Evolutionary conservation across 2,329 filamentous ascomycete genomes (phyloP).

Genomic region (Diaporthe sp.): DNA sequence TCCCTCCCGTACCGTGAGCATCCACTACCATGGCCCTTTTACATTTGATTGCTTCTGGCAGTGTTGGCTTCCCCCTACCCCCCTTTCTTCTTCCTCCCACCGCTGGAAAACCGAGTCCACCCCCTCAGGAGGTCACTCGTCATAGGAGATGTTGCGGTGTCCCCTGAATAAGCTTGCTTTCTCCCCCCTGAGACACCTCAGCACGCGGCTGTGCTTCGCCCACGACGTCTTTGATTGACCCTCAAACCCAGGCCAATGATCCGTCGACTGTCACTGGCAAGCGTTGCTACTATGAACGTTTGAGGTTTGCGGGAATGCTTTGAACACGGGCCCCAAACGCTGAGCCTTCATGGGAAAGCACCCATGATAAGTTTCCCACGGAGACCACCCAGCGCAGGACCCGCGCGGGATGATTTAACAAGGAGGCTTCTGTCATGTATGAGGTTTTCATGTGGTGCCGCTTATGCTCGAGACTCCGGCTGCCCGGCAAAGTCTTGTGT

Average conservation of each 20-base stretch:
- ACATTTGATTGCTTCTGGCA: constrained; percentile 8
- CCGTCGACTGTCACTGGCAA: neutral
- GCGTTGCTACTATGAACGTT: neutral
- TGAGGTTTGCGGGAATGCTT: constrained; percentile 24
- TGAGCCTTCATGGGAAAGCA: neutral
- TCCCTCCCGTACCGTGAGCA: neutral
- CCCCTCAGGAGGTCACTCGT: neutral
- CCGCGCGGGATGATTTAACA: neutral
- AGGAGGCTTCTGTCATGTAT: neutral
- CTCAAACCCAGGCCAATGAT: too few species aligned
- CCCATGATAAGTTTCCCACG: neutral
- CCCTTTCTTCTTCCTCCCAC: neutral
- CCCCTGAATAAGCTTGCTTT: neutral
- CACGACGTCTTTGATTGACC: neutral
- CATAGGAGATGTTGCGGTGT: constrained; percentile 14
- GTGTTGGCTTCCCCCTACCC: neutral
- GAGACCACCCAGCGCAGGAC: neutral
- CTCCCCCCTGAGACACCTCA: constrained; percentile 29
- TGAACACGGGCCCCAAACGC: neutral
- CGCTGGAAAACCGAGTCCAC: neutral
- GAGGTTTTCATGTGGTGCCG: neutral
- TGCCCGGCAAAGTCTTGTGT: neutral
- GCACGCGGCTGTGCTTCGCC: neutral
- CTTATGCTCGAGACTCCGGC: neutral
- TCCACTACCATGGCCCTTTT: neutral